phyloP scores from a whole-genome alignment of 2,329 filamentous ascomycete species.

The Aspergillus nomiae region DNA sequence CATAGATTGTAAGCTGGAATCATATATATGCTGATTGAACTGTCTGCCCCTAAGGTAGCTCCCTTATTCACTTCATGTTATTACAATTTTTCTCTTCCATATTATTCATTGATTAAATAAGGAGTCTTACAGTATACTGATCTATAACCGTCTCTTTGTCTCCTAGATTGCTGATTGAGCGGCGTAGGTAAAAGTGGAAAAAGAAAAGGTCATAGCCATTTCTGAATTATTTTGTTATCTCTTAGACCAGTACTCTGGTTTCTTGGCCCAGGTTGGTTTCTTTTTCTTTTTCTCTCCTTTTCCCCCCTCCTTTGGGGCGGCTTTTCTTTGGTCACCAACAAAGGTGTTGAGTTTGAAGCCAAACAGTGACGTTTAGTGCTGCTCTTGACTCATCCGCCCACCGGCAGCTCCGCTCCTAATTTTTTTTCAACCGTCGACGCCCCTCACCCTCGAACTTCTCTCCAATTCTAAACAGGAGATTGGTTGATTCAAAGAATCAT shows the following conservation, averaged over 20 bases:
- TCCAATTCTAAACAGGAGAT: not conserved
- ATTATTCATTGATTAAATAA: not conserved
- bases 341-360: not conserved
- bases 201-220: not conserved
- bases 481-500: not conserved
- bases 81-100: not conserved
- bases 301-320: not conserved
- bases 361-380: conserved; percentile 11
- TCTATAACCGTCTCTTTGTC: not conserved
- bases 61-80: not conserved
- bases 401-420: conserved; percentile 2
- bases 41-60: not conserved
- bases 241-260: not conserved
- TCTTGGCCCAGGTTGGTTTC: not conserved
- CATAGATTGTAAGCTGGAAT: conserved; percentile 4
- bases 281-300: not conserved
- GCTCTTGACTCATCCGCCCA: conserved; percentile 23
- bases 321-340: not conserved
- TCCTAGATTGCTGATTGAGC: not conserved
- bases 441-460: not conserved
- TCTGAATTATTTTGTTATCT: not conserved
- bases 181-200: not conserved
- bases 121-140: not conserved
- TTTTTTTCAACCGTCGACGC: conserved; percentile 12
- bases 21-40: not conserved